A percentile compares a stretch with the other conserved stretches of the same genome.
Conservation (phyloP, 768 basidiomycete genomes). For the Leccinum subgranulosum region DNA sequence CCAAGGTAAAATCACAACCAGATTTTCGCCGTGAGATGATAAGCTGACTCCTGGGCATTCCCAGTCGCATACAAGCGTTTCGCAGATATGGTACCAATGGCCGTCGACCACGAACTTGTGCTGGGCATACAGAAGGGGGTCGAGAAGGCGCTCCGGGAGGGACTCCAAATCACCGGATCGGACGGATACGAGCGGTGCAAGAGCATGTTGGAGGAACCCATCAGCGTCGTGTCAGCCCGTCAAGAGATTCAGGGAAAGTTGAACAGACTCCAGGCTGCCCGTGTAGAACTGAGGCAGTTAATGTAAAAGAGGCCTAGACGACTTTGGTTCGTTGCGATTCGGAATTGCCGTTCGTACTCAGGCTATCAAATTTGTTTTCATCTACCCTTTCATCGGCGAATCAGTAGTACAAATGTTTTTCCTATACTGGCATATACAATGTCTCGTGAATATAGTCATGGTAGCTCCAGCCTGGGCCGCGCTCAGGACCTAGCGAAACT, state of each 20-base stretch:
- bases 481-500: too few species aligned
- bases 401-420: not conserved
- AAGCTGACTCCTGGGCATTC: not conserved
- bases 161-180: constrained; percentile 49
- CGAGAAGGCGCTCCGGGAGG: constrained; percentile 41
- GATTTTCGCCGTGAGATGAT: not conserved
- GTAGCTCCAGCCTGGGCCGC: too few species aligned
- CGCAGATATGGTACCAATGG: constrained; percentile 40
- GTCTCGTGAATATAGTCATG: not conserved
- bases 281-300: constrained; percentile 33
- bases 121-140: constrained; percentile 48
- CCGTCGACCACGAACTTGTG: constrained; percentile 38
- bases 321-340: not conserved
- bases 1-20: constrained; percentile 47
- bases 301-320: constrained; percentile 6
- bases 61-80: constrained; percentile 49
- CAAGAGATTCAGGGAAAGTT: constrained; percentile 50
- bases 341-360: not conserved
- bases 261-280: constrained; percentile 47
- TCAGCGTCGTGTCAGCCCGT: constrained; percentile 41
- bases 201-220: constrained; percentile 51
- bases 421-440: not conserved
- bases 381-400: not conserved
- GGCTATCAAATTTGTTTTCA: not conserved
- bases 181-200: constrained; percentile 47